Evolutionary conservation across 805 yeast genomes (phyloP).

Genomic region (Yarrowia sp.): DNA sequence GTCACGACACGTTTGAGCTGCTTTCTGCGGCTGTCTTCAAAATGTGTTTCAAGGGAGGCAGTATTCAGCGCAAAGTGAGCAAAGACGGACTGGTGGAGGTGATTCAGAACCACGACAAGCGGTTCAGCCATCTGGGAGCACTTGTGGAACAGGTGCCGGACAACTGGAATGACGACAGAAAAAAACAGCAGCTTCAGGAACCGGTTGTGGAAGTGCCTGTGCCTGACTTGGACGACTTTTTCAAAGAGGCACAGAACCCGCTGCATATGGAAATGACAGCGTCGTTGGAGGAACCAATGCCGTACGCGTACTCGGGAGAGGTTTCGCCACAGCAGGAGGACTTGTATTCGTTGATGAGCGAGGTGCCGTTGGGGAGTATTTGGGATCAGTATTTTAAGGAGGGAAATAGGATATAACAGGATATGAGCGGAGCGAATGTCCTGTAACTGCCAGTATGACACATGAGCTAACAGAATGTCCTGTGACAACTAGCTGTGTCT

Average conservation of each 20-base stretch:
- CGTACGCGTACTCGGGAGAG: not conserved
- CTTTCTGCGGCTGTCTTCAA: conserved; percentile 59
- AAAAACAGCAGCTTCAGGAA: not conserved
- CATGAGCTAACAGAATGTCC: too few species aligned
- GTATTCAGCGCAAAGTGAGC: not conserved
- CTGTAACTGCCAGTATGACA: too few species aligned
- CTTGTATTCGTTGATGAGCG: not conserved
- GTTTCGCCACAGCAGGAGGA: not conserved
- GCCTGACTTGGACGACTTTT: not conserved
- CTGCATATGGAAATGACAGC: not conserved
- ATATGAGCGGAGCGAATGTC: not conserved
- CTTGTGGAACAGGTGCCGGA: conserved; percentile 9
- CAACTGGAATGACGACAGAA: not conserved
- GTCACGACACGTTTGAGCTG: conserved; percentile 68
- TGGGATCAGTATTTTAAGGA: conserved; percentile 20
- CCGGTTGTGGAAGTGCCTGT: not conserved
- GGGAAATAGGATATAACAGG: not conserved
- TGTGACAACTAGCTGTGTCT: too few species aligned
- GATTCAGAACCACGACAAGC: not conserved
- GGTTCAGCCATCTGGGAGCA: conserved; percentile 1
- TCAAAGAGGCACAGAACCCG: not conserved
- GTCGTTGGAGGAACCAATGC: not conserved
- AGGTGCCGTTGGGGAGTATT: not conserved
- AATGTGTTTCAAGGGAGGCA: conserved; percentile 15
- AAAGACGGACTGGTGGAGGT: conserved; percentile 1